Conservation (phyloP, 495 filamentous ascomycete species). For the Podospora australis region DNA sequence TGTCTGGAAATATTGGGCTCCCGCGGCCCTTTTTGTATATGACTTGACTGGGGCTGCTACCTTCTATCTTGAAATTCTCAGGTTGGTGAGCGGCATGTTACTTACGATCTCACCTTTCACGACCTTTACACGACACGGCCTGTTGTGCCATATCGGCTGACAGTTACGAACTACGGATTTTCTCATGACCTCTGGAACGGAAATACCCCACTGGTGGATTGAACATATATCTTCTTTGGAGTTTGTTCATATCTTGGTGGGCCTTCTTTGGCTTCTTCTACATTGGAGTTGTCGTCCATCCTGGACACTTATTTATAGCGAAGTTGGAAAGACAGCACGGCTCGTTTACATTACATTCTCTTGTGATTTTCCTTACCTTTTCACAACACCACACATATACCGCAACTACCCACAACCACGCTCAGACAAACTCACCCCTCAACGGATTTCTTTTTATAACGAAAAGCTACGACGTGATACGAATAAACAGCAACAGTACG, state of each 20-base stretch:
- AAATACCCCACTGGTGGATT: conserved; percentile 16
- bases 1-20: neutral
- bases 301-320: too few species aligned
- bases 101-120: neutral
- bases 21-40: neutral
- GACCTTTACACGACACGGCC: neutral
- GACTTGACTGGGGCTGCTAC: neutral
- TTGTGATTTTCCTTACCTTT: neutral
- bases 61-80: too few species aligned
- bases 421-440: neutral
- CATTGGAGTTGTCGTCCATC: neutral
- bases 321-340: neutral
- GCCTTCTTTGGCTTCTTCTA: conserved; percentile 2
- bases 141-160: neutral
- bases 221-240: conserved; percentile 13
- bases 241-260: conserved; percentile 15
- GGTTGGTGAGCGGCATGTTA: too few species aligned
- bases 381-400: too few species aligned
- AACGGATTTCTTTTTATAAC: neutral
- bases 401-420: too few species aligned
- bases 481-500: too few species aligned
- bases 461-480: neutral
- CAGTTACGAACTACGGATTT: neutral
- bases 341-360: neutral
- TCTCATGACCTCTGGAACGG: conserved; percentile 4